These are phyloP conservation scores for Cladosporium velox DNA, from an alignment of 2,329 filamentous ascomycete species.

Conservation along the genomic window DNA sequence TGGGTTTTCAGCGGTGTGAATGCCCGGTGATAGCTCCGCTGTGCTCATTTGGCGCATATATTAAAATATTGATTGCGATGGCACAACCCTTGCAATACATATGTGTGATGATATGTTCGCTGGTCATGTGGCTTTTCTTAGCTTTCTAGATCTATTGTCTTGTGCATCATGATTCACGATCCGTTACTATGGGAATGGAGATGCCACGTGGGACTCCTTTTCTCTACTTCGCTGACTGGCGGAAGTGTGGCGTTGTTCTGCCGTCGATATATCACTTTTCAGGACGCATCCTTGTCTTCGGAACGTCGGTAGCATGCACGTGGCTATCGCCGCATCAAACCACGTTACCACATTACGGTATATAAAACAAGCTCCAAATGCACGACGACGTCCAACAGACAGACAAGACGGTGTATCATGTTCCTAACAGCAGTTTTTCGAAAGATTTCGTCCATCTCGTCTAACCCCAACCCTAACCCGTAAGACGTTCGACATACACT, in stretches of 20 bases:
- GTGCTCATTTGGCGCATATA: background rate
- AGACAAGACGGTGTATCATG: too few relatives aligned
- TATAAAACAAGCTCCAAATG: too few relatives aligned
- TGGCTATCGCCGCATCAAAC: too few relatives aligned
- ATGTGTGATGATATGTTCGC: background rate
- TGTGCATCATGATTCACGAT: background rate
- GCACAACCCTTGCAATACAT: background rate
- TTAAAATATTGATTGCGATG: background rate
- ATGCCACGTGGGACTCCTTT: background rate
- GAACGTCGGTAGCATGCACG: too few relatives aligned
- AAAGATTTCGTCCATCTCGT: too few relatives aligned
- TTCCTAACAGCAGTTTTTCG: too few relatives aligned
- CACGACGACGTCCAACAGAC: background rate
- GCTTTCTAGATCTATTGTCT: background rate
- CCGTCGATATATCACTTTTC: too few relatives aligned
- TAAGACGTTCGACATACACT: too few relatives aligned
- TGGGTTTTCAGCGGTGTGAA: background rate
- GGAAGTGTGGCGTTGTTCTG: background rate
- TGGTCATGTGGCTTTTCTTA: background rate
- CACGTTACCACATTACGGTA: too few relatives aligned
- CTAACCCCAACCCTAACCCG: background rate
- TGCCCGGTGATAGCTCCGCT: background rate
- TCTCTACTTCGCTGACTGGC: background rate
- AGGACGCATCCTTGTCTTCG: too few relatives aligned
- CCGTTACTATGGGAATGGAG: background rate